phyloP scores from a whole-genome alignment of 176 grass and related monocot genomes.

The Saccharum spontaneum region DNA sequence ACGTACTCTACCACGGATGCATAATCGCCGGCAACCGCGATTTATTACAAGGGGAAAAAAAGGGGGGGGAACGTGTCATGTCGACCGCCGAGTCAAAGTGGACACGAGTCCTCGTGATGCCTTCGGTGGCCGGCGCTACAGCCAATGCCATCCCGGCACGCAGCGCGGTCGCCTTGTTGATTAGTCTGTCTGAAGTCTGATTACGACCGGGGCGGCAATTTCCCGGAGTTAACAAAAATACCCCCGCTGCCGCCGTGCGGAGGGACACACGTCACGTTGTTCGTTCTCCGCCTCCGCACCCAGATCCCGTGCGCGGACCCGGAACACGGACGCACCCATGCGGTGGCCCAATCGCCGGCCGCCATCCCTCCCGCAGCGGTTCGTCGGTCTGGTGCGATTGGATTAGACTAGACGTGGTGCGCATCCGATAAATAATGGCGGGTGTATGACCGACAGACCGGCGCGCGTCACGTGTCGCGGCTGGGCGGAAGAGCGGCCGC shows the following conservation, averaged over 20 bases:
- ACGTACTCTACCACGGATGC: neutral
- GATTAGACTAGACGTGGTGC: neutral
- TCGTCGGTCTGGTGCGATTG: neutral
- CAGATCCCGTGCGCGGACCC: neutral
- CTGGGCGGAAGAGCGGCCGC: neutral
- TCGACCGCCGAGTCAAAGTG: neutral
- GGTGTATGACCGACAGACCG: neutral
- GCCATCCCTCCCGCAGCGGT: neutral
- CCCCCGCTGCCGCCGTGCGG: neutral
- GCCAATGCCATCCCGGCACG: constrained; percentile 15
- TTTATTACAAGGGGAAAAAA: no score
- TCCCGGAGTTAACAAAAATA: neutral
- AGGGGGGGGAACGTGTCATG: neutral
- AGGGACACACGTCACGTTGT: neutral
- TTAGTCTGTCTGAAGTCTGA: no score
- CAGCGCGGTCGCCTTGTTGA: neutral
- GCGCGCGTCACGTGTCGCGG: constrained; percentile 27
- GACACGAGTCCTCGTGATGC: constrained; percentile 20
- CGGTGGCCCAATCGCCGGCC: neutral
- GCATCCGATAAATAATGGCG: neutral
- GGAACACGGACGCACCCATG: neutral
- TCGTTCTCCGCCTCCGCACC: neutral
- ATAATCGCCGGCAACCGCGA: neutral
- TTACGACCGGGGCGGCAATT: neutral
- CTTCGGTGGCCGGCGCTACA: no score